Conservation (phyloP, 2,329 filamentous ascomycete genomes). For the Colletotrichum sojae region DNA sequence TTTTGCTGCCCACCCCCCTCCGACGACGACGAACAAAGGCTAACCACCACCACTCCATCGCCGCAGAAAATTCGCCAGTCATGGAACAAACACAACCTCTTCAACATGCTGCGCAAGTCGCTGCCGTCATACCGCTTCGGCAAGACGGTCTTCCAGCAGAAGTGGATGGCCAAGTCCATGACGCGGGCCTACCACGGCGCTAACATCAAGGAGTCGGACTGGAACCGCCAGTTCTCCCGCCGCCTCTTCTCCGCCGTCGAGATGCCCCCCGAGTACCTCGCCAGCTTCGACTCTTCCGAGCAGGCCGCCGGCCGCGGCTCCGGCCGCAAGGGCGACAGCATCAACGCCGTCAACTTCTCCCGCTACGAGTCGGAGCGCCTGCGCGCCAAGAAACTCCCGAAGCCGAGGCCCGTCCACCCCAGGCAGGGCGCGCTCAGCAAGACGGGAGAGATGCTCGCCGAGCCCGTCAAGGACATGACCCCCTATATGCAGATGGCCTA, state of each 20-base stretch:
- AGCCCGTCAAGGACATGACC: conserved; percentile 65
- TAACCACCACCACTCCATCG: conserved; percentile 12
- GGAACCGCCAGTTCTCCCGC: conserved; percentile 92
- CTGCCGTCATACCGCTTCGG: conserved; percentile 57
- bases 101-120: conserved; percentile 78
- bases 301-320: conserved; percentile 87
- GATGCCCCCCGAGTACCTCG: conserved; percentile 87
- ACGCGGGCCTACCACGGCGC: conserved; percentile 94
- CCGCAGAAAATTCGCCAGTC: conserved; percentile 90
- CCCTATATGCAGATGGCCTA: conserved; percentile 98
- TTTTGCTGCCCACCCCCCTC: no score
- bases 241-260: conserved; percentile 86
- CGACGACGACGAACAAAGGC: background rate
- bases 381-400: background rate
- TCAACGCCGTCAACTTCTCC: conserved; percentile 44
- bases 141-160: conserved; percentile 95
- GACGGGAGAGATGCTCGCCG: conserved; percentile 46
- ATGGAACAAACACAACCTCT: conserved; percentile 98
- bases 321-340: conserved; percentile 62
- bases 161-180: conserved; percentile 91
- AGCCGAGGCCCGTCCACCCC: background rate
- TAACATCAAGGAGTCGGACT: conserved; percentile 92
- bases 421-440: background rate
- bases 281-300: conserved; percentile 84
- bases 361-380: conserved; percentile 36